Conservation (phyloP, 352 stramenopile species). For the Phytophthora fragariaefolia region DNA sequence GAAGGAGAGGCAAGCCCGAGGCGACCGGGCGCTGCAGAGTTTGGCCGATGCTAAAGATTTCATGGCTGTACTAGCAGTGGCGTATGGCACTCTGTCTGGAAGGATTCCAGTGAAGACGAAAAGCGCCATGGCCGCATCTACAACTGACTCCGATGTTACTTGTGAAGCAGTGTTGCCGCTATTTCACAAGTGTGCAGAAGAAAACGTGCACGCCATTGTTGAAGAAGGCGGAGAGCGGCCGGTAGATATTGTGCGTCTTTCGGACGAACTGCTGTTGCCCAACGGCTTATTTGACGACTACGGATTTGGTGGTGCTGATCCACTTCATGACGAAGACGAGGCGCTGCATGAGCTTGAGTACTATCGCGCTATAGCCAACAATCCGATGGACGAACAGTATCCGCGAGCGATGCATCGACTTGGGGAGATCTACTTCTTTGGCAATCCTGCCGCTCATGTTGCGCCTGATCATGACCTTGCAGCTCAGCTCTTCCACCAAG, state of each 20-base stretch:
- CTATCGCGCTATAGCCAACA: slow-evolving; percentile 62
- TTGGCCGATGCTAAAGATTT: slow-evolving; percentile 52
- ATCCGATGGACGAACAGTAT: slow-evolving; percentile 68
- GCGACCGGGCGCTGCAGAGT: slow-evolving; percentile 38
- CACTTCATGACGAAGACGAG: slow-evolving; percentile 44
- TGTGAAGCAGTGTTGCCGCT: slow-evolving; percentile 54
- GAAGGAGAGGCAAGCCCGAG: slow-evolving; percentile 41
- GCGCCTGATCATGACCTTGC: slow-evolving; percentile 54
- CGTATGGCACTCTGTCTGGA: slow-evolving; percentile 55
- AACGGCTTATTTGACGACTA: slow-evolving; percentile 33
- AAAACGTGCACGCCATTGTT: slow-evolving; percentile 59
- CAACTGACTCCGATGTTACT: slow-evolving; percentile 10
- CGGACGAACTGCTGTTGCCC: slow-evolving; percentile 46
- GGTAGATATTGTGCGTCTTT: slow-evolving; percentile 55
- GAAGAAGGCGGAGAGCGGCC: slow-evolving; percentile 56
- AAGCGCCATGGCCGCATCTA: neutral
- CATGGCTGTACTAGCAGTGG: slow-evolving; percentile 63
- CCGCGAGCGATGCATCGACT: slow-evolving; percentile 65
- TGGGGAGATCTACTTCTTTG: slow-evolving; percentile 78
- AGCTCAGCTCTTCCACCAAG: slow-evolving; percentile 66
- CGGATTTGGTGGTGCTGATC: slow-evolving; percentile 21
- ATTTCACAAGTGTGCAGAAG: slow-evolving; percentile 63
- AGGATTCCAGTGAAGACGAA: slow-evolving; percentile 29
- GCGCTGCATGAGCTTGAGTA: slow-evolving; percentile 67
- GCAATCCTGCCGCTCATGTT: slow-evolving; percentile 64